Base-by-base conservation (phyloP, 306 rosid genomes). In the Prunus kanzakura region DNA sequence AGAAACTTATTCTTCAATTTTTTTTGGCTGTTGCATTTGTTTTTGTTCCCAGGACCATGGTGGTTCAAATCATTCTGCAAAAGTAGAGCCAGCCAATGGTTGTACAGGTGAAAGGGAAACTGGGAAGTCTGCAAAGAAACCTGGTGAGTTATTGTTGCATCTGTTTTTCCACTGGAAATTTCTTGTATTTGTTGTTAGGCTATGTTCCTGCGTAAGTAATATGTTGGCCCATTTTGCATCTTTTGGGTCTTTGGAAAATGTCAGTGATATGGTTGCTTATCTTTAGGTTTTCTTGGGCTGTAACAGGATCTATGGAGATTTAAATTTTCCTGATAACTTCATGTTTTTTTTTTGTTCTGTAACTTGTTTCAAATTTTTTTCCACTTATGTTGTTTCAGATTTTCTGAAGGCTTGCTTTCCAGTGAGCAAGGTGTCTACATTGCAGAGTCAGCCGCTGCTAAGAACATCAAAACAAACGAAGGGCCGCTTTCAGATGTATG, bases 361-460 rank as follows among this genome's bases (percentile, higher is more conserved):
- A 25, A 25, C 27, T 25, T 25, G 27, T 25, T 25, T 25, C 27
- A 25, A 25, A 1, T 25, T 25, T 1, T 25, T 25, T 25, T 25
- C 27, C 61, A 56, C 69, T 52, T 45, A 32, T 69, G 16, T 54
- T 72, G 69, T 73, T 80, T 81, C 93, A 95, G 99, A 87, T 95
- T 67, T 92, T 97, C 97, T 71, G 97, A 95, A 80, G 97, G 97
- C 71, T 58, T 83, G 84, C 91, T 95, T 83, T 95, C 99, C 61
- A 82, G 82, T 20, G 97, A 95, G 90, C 93, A 87, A 89, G 99
- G 99, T 64, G 87, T 95, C 78, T 95, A 95, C 79, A 75, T 89
- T 85, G 97, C 99, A 12, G 99, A 95, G 82, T 86, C 27, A 0
- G 2, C 0, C 2, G 27, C 27, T 25, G 27, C 27, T 25, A 25